Evolutionary conservation across 345 rosid genomes (phyloP), one percentile per base, ranked within the genome.

Genomic region (Hibiscus syriacus): DNA sequence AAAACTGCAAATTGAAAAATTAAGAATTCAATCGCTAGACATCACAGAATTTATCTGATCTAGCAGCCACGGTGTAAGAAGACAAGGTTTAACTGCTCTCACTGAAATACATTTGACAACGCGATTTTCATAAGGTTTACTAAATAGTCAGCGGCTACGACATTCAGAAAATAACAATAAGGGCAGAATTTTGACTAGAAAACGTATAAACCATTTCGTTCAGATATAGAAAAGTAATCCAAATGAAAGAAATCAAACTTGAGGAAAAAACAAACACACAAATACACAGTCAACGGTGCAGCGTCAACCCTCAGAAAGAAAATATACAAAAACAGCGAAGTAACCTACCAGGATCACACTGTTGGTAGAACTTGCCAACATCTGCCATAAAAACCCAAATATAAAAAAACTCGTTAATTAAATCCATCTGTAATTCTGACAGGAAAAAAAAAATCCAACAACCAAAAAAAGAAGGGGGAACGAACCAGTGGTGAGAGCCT

Each of bases 261-360:
- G 23, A 50, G 6, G 60, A 17, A 17, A 25, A 43, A 27, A 20
- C n/a, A 68, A 62, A 30, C 22, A 17, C 2, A 27, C 26, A 26
- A 36, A 68, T 39, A 59, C 23, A 36, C 17, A 60, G 66, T 62
- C 32, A 41, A 62, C 52, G 50, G 50, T 22, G 19, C 20, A 26
- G 3, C 57, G 17, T 8, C 5, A 75, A 23, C 16, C 17, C 46
- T 14, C 29, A 46, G 23, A 17, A 30, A 1, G 25, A 19, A 49
- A 43, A 43, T 11, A 38, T 12, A 54, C 11, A 19, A 14, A 59
- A 11, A 19, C 25, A 55, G 32, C 10, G 57, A 68, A 41, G 46
- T 12, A 41, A 84, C 96, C 70, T 77, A 92, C 99, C 99, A 30
- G 99, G 99, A 81, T 95, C 98, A 62, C 99, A 95, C 76, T 84